Percentiles rank a stretch among this genome's conserved stretches.
Conservation (phyloP, 2,329 filamentous ascomycete species). For the Rutstroemia sp. region DNA sequence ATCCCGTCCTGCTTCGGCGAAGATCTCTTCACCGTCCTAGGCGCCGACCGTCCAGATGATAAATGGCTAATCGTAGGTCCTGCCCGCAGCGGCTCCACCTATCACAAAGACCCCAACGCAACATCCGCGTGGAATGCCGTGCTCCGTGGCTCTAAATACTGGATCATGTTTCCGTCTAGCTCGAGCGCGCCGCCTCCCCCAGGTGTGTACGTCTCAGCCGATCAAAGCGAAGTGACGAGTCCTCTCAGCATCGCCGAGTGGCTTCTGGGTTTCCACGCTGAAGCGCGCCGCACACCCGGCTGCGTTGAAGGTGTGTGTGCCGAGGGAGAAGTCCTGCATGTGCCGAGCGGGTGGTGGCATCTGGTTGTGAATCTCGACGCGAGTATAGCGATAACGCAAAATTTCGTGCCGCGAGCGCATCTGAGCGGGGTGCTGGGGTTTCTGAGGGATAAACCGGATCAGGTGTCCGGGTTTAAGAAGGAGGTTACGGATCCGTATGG, state of each 20-base stretch:
- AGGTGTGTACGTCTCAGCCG: constrained; percentile 81
- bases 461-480: constrained; percentile 78
- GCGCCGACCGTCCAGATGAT: constrained; percentile 71
- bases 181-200: constrained; percentile 51
- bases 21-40: constrained; percentile 77
- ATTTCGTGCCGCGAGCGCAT: constrained; percentile 75
- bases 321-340: constrained; percentile 81
- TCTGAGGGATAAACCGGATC: constrained; percentile 71
- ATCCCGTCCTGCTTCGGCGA: constrained; percentile 77
- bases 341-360: constrained; percentile 96
- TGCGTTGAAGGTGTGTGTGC: constrained; percentile 81
- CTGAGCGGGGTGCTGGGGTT: constrained; percentile 72
- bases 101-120: constrained; percentile 75
- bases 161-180: constrained; percentile 89
- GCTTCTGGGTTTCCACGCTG: constrained; percentile 80
- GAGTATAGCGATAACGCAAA: constrained; percentile 87
- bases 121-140: constrained; percentile 92
- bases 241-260: constrained; percentile 96
- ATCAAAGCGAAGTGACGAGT: constrained; percentile 88
- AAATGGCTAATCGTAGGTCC: constrained; percentile 92
- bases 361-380: constrained; percentile 82
- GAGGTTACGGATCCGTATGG: constrained; percentile 65
- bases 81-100: constrained; percentile 80
- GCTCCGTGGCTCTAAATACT: constrained; percentile 85
- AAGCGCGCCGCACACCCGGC: constrained; percentile 66